phyloP scores from a whole-genome alignment of 73 alveolate species.

The Paramecium tetraurelia region DNA sequence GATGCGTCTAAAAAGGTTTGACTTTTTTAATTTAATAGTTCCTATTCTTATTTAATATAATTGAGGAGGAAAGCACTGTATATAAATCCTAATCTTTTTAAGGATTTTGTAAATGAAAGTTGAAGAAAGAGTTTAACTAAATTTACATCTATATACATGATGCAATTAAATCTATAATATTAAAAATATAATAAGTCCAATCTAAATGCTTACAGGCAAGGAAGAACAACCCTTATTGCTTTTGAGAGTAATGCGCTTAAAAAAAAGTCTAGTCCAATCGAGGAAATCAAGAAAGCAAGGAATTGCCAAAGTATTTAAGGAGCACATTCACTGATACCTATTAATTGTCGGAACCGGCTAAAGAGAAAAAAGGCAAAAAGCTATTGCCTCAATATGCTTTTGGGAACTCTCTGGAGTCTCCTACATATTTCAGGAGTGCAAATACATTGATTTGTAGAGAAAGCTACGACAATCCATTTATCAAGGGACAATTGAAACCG shows the following conservation, averaged over 20 bases:
- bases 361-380: neutral
- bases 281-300: slow-evolving; percentile 3
- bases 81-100: neutral
- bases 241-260: neutral
- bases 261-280: neutral
- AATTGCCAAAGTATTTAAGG: slow-evolving; percentile 16
- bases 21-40: too few relatives aligned
- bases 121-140: neutral
- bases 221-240: neutral
- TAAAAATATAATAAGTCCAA: neutral
- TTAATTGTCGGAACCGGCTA: neutral
- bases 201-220: slow-evolving; percentile 2
- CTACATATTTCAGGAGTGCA: neutral
- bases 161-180: neutral
- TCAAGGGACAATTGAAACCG: neutral
- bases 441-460: neutral
- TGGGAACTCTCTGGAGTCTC: slow-evolving; percentile 18
- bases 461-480: slow-evolving; percentile 43
- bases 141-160: neutral
- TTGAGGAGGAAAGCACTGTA: neutral
- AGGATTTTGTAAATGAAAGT: neutral
- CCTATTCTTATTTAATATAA: neutral
- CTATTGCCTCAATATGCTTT: neutral
- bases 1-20: too few relatives aligned
- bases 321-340: slow-evolving; percentile 16